Percentiles rank a stretch among this genome's conserved stretches.
Conservation (phyloP, 257 asterid genomes). For the Perilla frutescens region DNA sequence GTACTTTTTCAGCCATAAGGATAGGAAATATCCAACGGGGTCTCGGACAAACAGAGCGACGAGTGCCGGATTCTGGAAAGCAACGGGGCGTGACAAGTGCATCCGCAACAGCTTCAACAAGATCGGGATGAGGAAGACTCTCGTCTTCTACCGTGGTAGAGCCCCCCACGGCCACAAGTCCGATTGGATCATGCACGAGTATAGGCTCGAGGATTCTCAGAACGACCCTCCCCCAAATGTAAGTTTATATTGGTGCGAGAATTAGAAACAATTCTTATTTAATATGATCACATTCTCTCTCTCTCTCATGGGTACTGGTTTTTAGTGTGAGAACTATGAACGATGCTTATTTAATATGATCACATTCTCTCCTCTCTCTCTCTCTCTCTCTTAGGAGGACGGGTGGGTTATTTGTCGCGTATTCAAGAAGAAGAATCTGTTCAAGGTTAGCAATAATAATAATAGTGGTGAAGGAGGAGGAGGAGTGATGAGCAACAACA, state of each 20-base stretch:
- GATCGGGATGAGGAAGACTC: conserved; percentile 93
- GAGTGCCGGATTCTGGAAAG: conserved; percentile 94
- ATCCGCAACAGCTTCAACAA: conserved; percentile 68
- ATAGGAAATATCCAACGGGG: conserved; percentile 90
- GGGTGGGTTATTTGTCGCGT: conserved; percentile 97
- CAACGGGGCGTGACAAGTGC: conserved; percentile 91
- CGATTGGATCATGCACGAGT: conserved; percentile 97
- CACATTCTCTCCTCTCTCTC: no score
- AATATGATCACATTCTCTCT: no score
- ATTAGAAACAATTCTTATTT: no score
- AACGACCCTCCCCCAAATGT: conserved; percentile 55
- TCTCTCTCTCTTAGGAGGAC: conserved; percentile 55
- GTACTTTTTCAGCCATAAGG: conserved; percentile 97
- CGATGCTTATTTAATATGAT: no score
- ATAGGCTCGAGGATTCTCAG: conserved; percentile 66
- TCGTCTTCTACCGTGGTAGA: conserved; percentile 86
- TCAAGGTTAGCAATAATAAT: conserved; percentile 53
- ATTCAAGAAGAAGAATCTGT: conserved; percentile 86
- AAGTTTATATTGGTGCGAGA: conserved; percentile 12
- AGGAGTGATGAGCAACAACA: conserved; percentile 32
- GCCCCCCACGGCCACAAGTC: conserved; percentile 96
- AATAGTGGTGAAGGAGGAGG: conserved; percentile 36
- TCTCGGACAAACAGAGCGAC: conserved; percentile 89
- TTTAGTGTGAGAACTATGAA: no score
- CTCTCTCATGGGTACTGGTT: no score